Base-by-base conservation (phyloP, 2,329 filamentous ascomycete genomes). In the Nannizziopsis arthrosporioides region DNA sequence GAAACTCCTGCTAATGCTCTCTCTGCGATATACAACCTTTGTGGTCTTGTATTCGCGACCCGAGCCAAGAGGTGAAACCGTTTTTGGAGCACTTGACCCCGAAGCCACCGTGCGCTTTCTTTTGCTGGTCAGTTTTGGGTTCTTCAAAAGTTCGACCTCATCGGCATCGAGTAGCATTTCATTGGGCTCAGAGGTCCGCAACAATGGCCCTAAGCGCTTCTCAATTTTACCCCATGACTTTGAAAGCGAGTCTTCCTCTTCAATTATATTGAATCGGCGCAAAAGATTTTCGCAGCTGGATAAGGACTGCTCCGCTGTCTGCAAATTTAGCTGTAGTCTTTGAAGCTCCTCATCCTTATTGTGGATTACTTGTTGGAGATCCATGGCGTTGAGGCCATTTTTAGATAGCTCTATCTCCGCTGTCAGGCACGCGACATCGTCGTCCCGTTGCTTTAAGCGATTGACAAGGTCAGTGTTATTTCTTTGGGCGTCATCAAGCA, bases 401-500 rank as follows among this genome's bases (percentile, higher is more conserved):
- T 30, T 40, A 30, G 22, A 19, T 4, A 39, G n/a, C 15, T 46
- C 36, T 8, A 49, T 7, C 35, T 44, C 36, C n/a, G 39, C 47
- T 14, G 47, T 40, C n/a, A 50, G 15, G 3, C 41, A 46, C 17
- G 42, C 41, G 2, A 50, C 27, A 30, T 51, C 43, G 7, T 49
- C 40, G 12, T 49, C 47, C 19, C 44, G 46, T 4, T 41, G 11
- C 27, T 37, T 44, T 14, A 47, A 27, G 8, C 18, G 27, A 7
- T 40, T 18, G 30, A 12, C 41, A 9, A 54, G 39, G 45, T 58
- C 57, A 2, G 53, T 48, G 30, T 57, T 59, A 14, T 40, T 31
- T 14, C 52, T 51, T 45, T 56, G 57, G 44, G 61, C 59, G 15
- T 61, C 54, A 43, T 64, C 57, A 31, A 65, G 43, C 12, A 59